Base-by-base conservation (phyloP, 129 eudicot genomes). In the Helianthus tuberosus region DNA sequence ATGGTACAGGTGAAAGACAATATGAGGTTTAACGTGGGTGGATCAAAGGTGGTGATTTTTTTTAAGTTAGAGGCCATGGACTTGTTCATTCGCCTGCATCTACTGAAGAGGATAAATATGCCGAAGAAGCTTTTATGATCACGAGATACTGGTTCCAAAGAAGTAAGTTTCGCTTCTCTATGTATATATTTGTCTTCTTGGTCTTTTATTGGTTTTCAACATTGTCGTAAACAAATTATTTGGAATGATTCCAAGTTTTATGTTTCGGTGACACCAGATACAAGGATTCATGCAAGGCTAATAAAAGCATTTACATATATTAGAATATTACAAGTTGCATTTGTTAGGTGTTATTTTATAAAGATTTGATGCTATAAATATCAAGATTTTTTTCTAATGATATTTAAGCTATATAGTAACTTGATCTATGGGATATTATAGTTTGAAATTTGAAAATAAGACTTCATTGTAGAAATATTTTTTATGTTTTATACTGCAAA, bases 31-130 rank as follows among this genome's bases (percentile, higher is more conserved):
- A 70, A 79, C 5, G 80, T 74, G 11, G 76, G 78, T 11, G 84
- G 78, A 11, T 87, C 87, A 0, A 83, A 52, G 79, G 84, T 84
- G 72, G 83, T 85, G 68, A 79, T 25, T 25, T 93, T 27, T 93
- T 85, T 29, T 66, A 84, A 69, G 98, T 94, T 11, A 86, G 95
- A 73, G 96, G 98, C 14, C 96, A 25, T 25, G 29, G 88, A 1
- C 89, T 93, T 68, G 92, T 84, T 17, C 95, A 93, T 71, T 69
- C 92, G 27, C 98, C 98, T 0, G 74, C 79, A 17, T 75, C 87
- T 27, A 73, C 75, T 0, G 98, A 93, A 81, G 98, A 93, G 62
- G 98, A 93, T 77, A 81, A 47, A 38, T 95, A 89, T 82, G 98
- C 98, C 7, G 96, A 93, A 54, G 77, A 84, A 16, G 98, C 98